Percentiles rank a stretch among this genome's conserved stretches.
These are phyloP conservation scores for Neurospora crassa DNA, from an alignment of 2,329 filamentous ascomycete species.

Conservation along the genomic window DNA sequence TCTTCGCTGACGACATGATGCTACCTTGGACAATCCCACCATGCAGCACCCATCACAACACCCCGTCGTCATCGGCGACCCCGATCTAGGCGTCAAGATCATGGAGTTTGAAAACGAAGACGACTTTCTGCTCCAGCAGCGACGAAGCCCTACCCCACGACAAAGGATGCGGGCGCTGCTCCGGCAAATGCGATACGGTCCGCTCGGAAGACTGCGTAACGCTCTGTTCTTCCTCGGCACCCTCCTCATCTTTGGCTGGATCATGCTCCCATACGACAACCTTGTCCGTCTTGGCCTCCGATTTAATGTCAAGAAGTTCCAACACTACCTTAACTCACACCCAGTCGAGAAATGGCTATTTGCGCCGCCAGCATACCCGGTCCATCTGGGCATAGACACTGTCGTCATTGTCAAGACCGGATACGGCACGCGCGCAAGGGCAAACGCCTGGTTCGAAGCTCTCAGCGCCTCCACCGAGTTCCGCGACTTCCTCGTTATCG, in stretches of 20 bases:
- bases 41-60: not conserved
- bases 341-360: conserved; percentile 21
- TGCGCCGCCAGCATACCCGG: conserved; percentile 23
- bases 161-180: not conserved
- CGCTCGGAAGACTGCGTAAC: not conserved
- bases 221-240: not conserved
- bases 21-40: not conserved
- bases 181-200: not conserved
- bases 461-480: conserved; percentile 30
- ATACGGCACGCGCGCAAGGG: conserved; percentile 41
- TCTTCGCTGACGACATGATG: not conserved
- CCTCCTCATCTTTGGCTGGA: conserved; percentile 12
- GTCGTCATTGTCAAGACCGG: conserved; percentile 46
- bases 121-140: not conserved
- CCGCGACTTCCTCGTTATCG: conserved; percentile 38
- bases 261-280: conserved; percentile 23
- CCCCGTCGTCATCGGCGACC: not conserved
- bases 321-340: not conserved
- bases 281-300: conserved; percentile 18
- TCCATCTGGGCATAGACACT: conserved; percentile 37
- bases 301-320: conserved; percentile 16
- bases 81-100: not conserved
- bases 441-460: conserved; percentile 37
- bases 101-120: not conserved
- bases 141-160: not conserved